Percentiles rank a stretch among this genome's conserved stretches.
Evolutionary conservation across 768 basidiomycete genomes (phyloP).

Genomic region (Trichaptum fuscoviolaceum): DNA sequence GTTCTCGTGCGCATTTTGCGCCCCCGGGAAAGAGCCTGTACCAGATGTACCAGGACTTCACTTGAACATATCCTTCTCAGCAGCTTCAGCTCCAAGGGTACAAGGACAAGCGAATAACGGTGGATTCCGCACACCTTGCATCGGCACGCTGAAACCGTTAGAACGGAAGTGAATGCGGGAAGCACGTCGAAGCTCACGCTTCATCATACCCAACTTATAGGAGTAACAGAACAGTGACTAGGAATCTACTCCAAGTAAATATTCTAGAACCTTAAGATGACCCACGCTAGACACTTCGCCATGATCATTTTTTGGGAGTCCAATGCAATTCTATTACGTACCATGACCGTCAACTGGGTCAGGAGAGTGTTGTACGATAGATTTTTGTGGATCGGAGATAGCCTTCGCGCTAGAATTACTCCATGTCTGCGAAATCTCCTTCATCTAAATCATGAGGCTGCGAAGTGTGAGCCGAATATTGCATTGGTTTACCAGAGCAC

Average conservation of each 20-base stretch:
- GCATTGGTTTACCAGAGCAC: background rate
- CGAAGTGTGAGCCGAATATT: conserved; percentile 3
- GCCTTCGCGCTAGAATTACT: conserved; percentile 17
- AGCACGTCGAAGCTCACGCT: background rate
- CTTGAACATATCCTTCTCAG: background rate
- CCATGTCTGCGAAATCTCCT: conserved; percentile 80
- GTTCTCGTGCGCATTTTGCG: background rate
- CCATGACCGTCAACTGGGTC: background rate
- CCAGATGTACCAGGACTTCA: no score
- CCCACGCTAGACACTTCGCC: background rate
- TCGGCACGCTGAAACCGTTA: background rate
- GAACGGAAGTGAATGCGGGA: background rate
- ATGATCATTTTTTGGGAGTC: background rate
- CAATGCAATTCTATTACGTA: background rate
- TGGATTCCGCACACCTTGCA: background rate
- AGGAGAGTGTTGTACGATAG: background rate
- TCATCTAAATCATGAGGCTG: conserved; percentile 92
- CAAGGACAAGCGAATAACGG: background rate
- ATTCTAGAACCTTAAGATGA: no score
- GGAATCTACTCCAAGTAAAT: no score
- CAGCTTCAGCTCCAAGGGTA: background rate
- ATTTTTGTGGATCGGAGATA: background rate
- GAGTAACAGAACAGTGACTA: no score
- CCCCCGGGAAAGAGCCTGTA: no score
- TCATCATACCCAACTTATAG: no score